Evolutionary conservation across 116 monocot genomes (phyloP).

Genomic region (Trichopus zeylanicus): DNA sequence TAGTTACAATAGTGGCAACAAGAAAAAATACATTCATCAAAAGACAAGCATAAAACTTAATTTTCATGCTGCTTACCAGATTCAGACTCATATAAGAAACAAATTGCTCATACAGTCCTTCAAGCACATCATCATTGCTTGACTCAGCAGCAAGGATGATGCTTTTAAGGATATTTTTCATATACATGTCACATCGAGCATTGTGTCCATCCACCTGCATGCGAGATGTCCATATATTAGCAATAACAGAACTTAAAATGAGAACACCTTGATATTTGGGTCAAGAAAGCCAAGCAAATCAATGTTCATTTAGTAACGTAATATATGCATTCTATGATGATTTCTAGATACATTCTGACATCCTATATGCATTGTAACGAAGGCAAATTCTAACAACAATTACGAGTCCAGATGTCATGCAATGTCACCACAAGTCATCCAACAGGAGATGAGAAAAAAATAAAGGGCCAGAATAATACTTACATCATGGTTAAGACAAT

Average conservation of each 20-base stretch:
- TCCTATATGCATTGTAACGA: neutral
- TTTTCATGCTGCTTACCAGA: constrained; percentile 2
- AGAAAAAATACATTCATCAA: neutral
- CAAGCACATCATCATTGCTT: constrained; percentile 27
- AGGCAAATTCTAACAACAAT: neutral
- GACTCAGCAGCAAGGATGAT: constrained; percentile 58
- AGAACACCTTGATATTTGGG: neutral
- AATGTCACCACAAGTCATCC: too few species aligned
- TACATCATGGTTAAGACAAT: constrained; percentile 41
- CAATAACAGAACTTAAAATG: neutral
- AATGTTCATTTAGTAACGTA: neutral
- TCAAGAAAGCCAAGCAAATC: neutral
- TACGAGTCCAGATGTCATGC: neutral
- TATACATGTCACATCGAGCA: constrained; percentile 24
- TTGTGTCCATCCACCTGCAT: constrained; percentile 32
- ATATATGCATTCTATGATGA: neutral
- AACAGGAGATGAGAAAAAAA: neutral
- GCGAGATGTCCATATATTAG: neutral
- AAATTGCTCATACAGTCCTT: constrained; percentile 75
- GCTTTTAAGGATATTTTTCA: constrained; percentile 59
- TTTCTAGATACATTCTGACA: neutral
- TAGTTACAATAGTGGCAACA: too few species aligned
- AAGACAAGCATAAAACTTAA: neutral
- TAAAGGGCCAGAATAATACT: constrained; percentile 7
- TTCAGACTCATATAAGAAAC: constrained; percentile 31